phyloP scores from a whole-genome alignment of 2,329 filamentous ascomycete genomes.

The Fusarium sororula region DNA sequence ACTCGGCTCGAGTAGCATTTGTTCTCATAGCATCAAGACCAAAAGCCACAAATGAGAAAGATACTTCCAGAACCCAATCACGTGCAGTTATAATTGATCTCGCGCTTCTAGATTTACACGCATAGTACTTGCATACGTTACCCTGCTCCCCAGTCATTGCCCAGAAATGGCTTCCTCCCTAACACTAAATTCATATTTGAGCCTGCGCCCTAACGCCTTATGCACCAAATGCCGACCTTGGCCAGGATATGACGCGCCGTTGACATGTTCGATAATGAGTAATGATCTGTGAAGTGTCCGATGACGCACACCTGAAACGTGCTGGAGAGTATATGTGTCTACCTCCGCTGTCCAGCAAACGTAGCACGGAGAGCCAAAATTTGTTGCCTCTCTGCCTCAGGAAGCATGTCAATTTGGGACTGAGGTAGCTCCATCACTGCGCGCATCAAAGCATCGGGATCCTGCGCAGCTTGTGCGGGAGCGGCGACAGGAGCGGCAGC shows the following conservation, averaged over 20 bases:
- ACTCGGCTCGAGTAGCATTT: not conserved
- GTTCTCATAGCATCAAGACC: not conserved
- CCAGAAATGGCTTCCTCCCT: not conserved
- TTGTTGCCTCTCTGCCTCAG: constrained; percentile 78
- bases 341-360: constrained; percentile 57
- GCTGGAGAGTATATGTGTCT: not conserved
- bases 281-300: not conserved
- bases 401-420: constrained; percentile 80
- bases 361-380: constrained; percentile 79
- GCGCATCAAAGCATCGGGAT: constrained; percentile 78
- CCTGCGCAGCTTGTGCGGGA: constrained; percentile 53
- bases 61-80: not conserved
- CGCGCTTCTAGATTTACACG: not conserved
- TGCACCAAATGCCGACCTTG: constrained; percentile 14
- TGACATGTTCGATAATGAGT: not conserved
- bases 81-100: not conserved
- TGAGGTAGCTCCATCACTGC: constrained; percentile 84
- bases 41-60: not conserved
- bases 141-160: not conserved
- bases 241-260: constrained; percentile 3
- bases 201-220: constrained; percentile 35
- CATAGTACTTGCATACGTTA: not conserved
- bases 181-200: constrained; percentile 11
- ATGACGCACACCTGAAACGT: not conserved
- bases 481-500: constrained; percentile 46